These are phyloP conservation scores for Backusella tarrabulga DNA, from an alignment of 192 early-diverging fungal species.

Conservation along the genomic window DNA sequence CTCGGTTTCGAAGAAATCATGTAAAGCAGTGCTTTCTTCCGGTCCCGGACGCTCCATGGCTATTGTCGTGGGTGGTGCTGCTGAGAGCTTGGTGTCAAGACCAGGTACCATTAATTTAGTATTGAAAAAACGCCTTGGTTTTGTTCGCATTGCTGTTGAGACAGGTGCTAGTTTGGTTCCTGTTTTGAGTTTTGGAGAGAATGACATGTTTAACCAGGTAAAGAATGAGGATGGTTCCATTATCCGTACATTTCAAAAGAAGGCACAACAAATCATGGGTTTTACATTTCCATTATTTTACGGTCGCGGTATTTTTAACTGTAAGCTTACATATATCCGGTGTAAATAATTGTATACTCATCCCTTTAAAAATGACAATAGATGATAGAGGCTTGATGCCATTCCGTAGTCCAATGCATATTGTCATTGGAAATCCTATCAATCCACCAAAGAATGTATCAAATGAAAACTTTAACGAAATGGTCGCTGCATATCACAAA, in stretches of 20 bases:
- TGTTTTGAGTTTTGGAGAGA: slow-evolving; percentile 91
- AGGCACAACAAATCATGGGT: slow-evolving; percentile 64
- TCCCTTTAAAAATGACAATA: background rate
- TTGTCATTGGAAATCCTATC: slow-evolving; percentile 30
- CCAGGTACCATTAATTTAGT: slow-evolving; percentile 66
- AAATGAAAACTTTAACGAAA: slow-evolving; percentile 31
- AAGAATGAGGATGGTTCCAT: slow-evolving; percentile 64
- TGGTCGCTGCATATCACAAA: slow-evolving; percentile 60
- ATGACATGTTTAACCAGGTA: slow-evolving; percentile 83
- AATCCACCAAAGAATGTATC: slow-evolving; percentile 63
- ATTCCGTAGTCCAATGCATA: slow-evolving; percentile 33
- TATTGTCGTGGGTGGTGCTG: slow-evolving; percentile 90
- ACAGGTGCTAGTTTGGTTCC: slow-evolving; percentile 81
- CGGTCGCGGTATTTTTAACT: slow-evolving; percentile 86
- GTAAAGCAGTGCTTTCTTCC: slow-evolving; percentile 68
- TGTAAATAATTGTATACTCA: background rate
- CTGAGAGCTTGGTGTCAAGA: slow-evolving; percentile 73
- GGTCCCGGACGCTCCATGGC: slow-evolving; percentile 69
- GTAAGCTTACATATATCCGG: slow-evolving; percentile 44
- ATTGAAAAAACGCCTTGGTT: slow-evolving; percentile 81
- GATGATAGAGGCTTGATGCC: slow-evolving; percentile 31
- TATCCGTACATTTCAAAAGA: slow-evolving; percentile 64
- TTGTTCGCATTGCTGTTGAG: slow-evolving; percentile 86
- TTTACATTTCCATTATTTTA: slow-evolving; percentile 77
- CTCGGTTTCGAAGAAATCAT: slow-evolving; percentile 74